Percentiles rank a stretch among this genome's conserved stretches.
phyloP scores from a whole-genome alignment of 2,329 filamentous ascomycete genomes.

The Tolypocladium nubicola region DNA sequence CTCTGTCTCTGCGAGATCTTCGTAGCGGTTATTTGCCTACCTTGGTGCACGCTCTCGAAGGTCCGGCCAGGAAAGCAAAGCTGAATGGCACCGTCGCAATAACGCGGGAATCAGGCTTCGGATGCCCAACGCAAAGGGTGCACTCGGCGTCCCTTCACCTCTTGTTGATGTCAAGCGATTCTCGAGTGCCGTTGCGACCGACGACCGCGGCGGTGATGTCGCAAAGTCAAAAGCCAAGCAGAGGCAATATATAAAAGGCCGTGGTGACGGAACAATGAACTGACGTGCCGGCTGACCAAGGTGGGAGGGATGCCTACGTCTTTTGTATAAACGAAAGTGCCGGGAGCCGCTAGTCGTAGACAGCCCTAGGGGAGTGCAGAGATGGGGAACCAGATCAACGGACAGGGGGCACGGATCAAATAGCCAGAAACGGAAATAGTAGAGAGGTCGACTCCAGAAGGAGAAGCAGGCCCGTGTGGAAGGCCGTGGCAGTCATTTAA shows the following conservation, averaged over 20 bases:
- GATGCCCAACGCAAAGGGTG: not conserved
- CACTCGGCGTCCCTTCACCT: not conserved
- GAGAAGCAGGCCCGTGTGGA: conserved; percentile 2
- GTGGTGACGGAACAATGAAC: not conserved
- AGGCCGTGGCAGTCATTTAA: conserved; percentile 1
- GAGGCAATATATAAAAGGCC: not conserved
- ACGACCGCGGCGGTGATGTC: not conserved
- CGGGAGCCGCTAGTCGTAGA: conserved; percentile 13
- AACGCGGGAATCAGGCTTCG: not conserved
- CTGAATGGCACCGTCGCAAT: too few relatives aligned
- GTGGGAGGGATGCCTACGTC: conserved; percentile 5
- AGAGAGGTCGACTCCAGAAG: conserved; percentile 18
- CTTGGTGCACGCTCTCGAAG: not conserved
- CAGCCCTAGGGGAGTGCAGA: conserved; percentile 5
- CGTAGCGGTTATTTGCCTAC: not conserved
- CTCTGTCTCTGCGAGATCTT: not conserved
- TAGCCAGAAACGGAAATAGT: conserved; percentile 28
- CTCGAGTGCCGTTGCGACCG: not conserved
- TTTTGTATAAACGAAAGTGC: conserved; percentile 20
- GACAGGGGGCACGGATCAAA: conserved; percentile 23
- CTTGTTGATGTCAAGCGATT: not conserved
- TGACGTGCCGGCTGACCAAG: not conserved
- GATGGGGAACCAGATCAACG: conserved; percentile 15
- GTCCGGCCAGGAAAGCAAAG: not conserved
- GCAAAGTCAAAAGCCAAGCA: not conserved